phyloP scores from a whole-genome alignment of 1,139 yeast species.

The Spathaspora sp. region DNA sequence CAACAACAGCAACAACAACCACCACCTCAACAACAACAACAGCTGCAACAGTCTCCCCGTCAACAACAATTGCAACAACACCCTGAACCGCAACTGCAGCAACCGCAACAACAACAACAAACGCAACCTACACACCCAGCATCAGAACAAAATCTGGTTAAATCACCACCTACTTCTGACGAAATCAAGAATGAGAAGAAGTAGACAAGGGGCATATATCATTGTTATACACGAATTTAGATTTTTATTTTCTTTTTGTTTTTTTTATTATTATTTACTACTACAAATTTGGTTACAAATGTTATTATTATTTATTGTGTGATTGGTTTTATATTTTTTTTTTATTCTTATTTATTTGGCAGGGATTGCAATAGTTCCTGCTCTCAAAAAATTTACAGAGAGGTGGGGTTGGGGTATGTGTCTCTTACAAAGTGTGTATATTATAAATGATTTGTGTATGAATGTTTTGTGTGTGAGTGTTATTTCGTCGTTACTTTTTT shows the following conservation, averaged over 20 bases:
- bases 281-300: constrained; percentile 3
- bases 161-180: constrained; percentile 1
- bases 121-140: constrained; percentile 2
- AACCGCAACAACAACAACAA: neutral
- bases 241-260: constrained; percentile 2
- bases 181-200: constrained; percentile 1
- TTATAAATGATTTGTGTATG: neutral
- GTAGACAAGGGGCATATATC: neutral
- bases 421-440: neutral
- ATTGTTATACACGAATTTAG: constrained; percentile 3
- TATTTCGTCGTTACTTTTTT: constrained; percentile 1
- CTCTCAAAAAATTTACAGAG: neutral
- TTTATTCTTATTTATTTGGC: constrained; percentile 2
- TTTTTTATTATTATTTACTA: too few relatives aligned
- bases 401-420: neutral
- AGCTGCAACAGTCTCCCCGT: constrained; percentile 3
- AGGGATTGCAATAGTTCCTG: neutral
- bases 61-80: neutral
- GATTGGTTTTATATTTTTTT: constrained; percentile 1
- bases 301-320: constrained; percentile 3
- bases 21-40: constrained; percentile 7
- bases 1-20: constrained; percentile 10
- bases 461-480: neutral
- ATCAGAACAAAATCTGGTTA: neutral
- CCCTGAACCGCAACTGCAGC: constrained; percentile 2